These are phyloP conservation scores for Fraxinus americana DNA, from an alignment of 257 asterid species.

Conservation along the genomic window DNA sequence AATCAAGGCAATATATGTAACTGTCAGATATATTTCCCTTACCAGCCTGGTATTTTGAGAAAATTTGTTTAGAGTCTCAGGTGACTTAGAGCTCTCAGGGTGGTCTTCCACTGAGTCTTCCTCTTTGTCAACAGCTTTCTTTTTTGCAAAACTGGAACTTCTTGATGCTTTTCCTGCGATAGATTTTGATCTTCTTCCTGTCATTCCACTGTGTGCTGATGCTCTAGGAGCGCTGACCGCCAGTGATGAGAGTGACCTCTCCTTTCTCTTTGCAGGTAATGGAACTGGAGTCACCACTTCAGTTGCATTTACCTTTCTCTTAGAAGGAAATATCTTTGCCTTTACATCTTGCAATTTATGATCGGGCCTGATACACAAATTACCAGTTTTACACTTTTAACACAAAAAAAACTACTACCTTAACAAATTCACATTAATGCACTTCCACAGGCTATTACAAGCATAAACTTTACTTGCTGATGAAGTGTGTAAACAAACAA, in stretches of 20 bases:
- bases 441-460: conserved; percentile 12
- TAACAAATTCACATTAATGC: neutral
- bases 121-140: conserved; percentile 72
- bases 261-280: conserved; percentile 92
- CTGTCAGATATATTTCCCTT: conserved; percentile 29
- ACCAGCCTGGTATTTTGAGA: conserved; percentile 75
- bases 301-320: conserved; percentile 77
- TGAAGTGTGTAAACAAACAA: conserved; percentile 7
- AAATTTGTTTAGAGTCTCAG: conserved; percentile 61
- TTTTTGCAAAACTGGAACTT: conserved; percentile 77
- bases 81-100: conserved; percentile 80
- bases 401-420: neutral
- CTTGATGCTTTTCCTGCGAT: conserved; percentile 74
- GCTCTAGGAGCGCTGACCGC: conserved; percentile 95
- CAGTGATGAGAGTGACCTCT: conserved; percentile 92
- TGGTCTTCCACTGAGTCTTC: conserved; percentile 67
- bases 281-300: conserved; percentile 63
- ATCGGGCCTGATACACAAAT: conserved; percentile 69
- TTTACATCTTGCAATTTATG: conserved; percentile 91
- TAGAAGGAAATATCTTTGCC: conserved; percentile 84
- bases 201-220: conserved; percentile 79
- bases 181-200: conserved; percentile 90
- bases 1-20: neutral
- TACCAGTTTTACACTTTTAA: conserved; percentile 8
- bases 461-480: conserved; percentile 15